A percentile compares a stretch with the other conserved stretches of the same genome.
Evolutionary conservation across 2,329 filamentous ascomycete genomes (phyloP).

Genomic region (Coleophoma eucalyptorum): DNA sequence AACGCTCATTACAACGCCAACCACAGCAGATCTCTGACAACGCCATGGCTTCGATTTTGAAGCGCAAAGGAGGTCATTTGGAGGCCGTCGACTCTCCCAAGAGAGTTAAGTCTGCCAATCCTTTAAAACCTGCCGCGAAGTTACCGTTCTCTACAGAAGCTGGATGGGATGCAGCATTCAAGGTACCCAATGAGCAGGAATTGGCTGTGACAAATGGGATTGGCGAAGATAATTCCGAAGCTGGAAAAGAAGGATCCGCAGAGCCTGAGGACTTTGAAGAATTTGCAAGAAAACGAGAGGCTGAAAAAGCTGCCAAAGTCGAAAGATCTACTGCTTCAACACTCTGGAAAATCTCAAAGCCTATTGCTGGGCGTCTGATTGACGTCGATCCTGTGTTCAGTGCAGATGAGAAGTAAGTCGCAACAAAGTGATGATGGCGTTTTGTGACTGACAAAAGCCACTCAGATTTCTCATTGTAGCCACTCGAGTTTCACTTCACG

Average conservation of each 20-base stretch:
- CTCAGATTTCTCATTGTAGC: constrained; percentile 67
- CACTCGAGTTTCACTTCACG: constrained; percentile 70
- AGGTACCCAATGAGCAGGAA: constrained; percentile 13
- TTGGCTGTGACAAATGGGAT: constrained; percentile 13
- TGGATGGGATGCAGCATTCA: constrained; percentile 24
- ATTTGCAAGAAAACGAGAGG: constrained; percentile 4
- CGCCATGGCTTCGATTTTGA: constrained; percentile 28
- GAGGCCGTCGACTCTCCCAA: constrained; percentile 24
- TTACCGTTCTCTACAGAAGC: constrained; percentile 7
- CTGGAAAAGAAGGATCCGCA: constrained; percentile 7
- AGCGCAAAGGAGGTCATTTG: constrained; percentile 29
- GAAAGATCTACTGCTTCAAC: constrained; percentile 5
- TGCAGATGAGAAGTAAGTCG: constrained; percentile 53
- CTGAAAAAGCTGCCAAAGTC: constrained; percentile 25
- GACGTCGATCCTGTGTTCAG: constrained; percentile 62
- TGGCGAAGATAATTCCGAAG: constrained; percentile 8
- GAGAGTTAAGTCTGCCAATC: constrained; percentile 20
- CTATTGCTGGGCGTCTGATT: constrained; percentile 62
- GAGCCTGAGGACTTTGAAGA: constrained; percentile 19
- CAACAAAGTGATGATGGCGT: constrained; percentile 5
- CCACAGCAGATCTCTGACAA: constrained; percentile 24
- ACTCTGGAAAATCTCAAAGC: constrained; percentile 58
- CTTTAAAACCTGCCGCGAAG: background rate
- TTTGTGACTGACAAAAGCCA: constrained; percentile 17
- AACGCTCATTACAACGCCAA: constrained; percentile 1